These are phyloP conservation scores for Aspergillus sp. DNA, from an alignment of 2,329 filamentous ascomycete species.

Conservation along the genomic window DNA sequence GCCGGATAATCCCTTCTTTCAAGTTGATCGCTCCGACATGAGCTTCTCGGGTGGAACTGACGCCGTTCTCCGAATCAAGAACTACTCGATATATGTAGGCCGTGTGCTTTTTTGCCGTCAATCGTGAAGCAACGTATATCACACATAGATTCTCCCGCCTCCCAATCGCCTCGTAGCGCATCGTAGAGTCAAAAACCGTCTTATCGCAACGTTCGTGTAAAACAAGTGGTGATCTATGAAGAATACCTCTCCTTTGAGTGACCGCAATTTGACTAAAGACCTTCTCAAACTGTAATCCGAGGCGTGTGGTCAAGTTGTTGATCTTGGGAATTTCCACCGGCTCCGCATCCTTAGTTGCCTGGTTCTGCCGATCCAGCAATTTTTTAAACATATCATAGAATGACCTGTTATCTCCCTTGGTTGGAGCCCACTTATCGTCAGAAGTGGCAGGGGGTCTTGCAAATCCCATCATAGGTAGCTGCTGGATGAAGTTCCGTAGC, in stretches of 20 bases:
- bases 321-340: constrained; percentile 59
- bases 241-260: constrained; percentile 66
- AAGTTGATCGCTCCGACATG: constrained; percentile 34
- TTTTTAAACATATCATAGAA: constrained; percentile 50
- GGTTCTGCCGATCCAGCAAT: constrained; percentile 52
- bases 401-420: constrained; percentile 35
- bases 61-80: constrained; percentile 58
- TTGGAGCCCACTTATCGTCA: constrained; percentile 40
- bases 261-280: constrained; percentile 69
- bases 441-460: constrained; percentile 24
- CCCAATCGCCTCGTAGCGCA: constrained; percentile 50
- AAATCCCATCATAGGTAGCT: constrained; percentile 36
- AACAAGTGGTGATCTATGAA: constrained; percentile 60
- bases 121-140: constrained; percentile 36
- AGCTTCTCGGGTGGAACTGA: constrained; percentile 49
- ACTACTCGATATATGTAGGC: constrained; percentile 57
- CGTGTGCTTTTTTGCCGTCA: constrained; percentile 32
- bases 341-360: constrained; percentile 48
- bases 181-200: constrained; percentile 55
- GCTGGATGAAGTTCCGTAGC: constrained; percentile 57
- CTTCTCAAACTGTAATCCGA: constrained; percentile 57
- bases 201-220: constrained; percentile 42
- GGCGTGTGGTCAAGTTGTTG: constrained; percentile 62
- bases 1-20: constrained; percentile 44
- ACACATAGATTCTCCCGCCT: constrained; percentile 26